phyloP scores from a whole-genome alignment of 1,284 basidiomycete genomes.

The Fomitopsis pinicola region DNA sequence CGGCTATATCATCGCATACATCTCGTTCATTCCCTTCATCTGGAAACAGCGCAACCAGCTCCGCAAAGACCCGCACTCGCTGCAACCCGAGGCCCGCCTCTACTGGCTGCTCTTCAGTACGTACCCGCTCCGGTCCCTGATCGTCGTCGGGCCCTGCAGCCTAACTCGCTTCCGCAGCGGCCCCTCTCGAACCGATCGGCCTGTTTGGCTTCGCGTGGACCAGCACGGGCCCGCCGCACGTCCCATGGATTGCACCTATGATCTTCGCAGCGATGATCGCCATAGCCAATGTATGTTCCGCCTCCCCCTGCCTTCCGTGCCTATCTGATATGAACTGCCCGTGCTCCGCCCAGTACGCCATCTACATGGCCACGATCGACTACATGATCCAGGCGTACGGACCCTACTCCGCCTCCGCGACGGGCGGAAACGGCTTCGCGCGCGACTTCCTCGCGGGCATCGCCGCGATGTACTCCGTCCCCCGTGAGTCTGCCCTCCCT shows the following conservation, averaged over 20 bases:
- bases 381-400: background rate
- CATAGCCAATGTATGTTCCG: background rate
- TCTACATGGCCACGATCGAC: background rate
- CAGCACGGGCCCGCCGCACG: background rate
- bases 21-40: background rate
- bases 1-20: background rate
- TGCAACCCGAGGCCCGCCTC: background rate
- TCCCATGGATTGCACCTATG: background rate
- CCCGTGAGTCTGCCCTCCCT: background rate
- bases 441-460: background rate
- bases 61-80: background rate
- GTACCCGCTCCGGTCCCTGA: background rate
- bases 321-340: background rate
- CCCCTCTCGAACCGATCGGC: background rate
- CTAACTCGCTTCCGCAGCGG: background rate
- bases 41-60: conserved; percentile 1
- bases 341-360: no score
- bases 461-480: background rate
- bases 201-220: conserved; percentile 1
- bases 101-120: background rate
- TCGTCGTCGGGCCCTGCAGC: background rate
- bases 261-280: conserved; percentile 1
- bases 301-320: background rate
- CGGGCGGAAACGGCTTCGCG: background rate
- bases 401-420: background rate